Conservation (phyloP, 2,329 filamentous ascomycete genomes). For the Metarhizium brunneum region DNA sequence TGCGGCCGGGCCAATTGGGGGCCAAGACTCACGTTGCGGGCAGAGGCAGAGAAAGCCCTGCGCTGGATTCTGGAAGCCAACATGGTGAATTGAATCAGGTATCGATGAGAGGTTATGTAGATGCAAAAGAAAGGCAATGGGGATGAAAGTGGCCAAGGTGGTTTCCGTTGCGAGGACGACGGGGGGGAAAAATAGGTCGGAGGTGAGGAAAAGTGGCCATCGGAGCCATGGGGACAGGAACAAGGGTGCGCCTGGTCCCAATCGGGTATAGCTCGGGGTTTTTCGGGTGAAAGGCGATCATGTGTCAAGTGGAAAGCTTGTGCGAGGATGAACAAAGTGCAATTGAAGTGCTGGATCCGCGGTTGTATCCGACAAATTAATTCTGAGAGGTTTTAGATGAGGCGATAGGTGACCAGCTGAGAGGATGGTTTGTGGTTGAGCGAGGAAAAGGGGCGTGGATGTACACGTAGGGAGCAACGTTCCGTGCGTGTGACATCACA, state of each 20-base stretch:
- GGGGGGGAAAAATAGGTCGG: conserved; percentile 10
- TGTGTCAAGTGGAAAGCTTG: neutral
- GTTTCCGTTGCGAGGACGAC: conserved; percentile 12
- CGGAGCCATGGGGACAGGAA: neutral
- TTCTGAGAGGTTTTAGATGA: neutral
- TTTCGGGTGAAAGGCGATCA: conserved; percentile 6
- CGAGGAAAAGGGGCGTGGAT: neutral
- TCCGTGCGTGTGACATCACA: neutral
- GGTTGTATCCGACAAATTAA: too few species aligned
- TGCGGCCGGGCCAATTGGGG: neutral
- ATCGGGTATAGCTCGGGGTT: conserved; percentile 15
- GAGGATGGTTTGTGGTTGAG: neutral
- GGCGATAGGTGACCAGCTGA: neutral
- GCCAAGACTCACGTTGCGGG: conserved; percentile 54
- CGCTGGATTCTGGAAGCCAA: conserved; percentile 65
- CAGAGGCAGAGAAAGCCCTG: conserved; percentile 73
- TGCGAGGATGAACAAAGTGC: too few species aligned
- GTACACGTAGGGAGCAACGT: too few species aligned
- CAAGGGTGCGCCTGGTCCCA: neutral
- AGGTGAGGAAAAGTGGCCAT: conserved; percentile 11
- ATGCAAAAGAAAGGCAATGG: conserved; percentile 10
- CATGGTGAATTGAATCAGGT: conserved; percentile 41
- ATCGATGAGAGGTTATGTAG: conserved; percentile 8
- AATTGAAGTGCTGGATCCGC: too few species aligned
- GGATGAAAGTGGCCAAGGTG: conserved; percentile 4